Percentiles rank a stretch among this genome's conserved stretches.
These are phyloP conservation scores for Boletus rubroflammeus DNA, from an alignment of 768 basidiomycete genomes.

Conservation along the genomic window DNA sequence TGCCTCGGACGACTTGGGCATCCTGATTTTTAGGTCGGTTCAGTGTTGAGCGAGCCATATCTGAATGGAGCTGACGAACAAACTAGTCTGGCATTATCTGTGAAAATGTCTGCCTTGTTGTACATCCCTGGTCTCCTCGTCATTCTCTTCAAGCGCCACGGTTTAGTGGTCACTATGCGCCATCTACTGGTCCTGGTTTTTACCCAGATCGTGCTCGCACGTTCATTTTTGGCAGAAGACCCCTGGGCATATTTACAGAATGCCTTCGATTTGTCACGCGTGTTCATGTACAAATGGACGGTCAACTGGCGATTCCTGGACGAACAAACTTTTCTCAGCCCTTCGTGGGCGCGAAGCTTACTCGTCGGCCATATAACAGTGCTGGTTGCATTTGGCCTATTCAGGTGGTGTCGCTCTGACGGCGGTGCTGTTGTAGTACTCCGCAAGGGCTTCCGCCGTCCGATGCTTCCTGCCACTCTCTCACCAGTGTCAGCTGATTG, in stretches of 20 bases:
- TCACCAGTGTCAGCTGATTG: slow-evolving; percentile 57
- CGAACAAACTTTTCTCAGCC: slow-evolving; percentile 72
- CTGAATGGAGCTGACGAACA: background rate
- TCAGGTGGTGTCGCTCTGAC: slow-evolving; percentile 72
- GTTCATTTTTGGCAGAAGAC: slow-evolving; percentile 64
- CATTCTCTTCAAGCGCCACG: slow-evolving; percentile 71
- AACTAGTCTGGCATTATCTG: slow-evolving; percentile 58
- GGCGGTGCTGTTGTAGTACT: slow-evolving; percentile 65
- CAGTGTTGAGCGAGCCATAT: background rate
- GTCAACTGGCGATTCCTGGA: slow-evolving; percentile 93
- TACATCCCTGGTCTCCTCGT: slow-evolving; percentile 88
- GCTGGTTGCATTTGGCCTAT: slow-evolving; percentile 63
- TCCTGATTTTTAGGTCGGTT: slow-evolving; percentile 69
- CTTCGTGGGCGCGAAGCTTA: slow-evolving; percentile 55
- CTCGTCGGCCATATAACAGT: slow-evolving; percentile 61
- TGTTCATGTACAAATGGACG: slow-evolving; percentile 95
- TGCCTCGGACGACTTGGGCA: slow-evolving; percentile 57
- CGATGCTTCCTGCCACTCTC: slow-evolving; percentile 46
- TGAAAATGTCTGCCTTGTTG: slow-evolving; percentile 93
- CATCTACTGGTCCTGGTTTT: slow-evolving; percentile 40
- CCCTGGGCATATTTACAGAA: slow-evolving; percentile 61
- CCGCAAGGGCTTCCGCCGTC: slow-evolving; percentile 47
- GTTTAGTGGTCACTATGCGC: slow-evolving; percentile 49
- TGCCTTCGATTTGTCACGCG: slow-evolving; percentile 84
- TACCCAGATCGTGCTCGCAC: slow-evolving; percentile 59